phyloP scores from a whole-genome alignment of 129 eudicot genomes.

The Chrysanthemum seticuspe region DNA sequence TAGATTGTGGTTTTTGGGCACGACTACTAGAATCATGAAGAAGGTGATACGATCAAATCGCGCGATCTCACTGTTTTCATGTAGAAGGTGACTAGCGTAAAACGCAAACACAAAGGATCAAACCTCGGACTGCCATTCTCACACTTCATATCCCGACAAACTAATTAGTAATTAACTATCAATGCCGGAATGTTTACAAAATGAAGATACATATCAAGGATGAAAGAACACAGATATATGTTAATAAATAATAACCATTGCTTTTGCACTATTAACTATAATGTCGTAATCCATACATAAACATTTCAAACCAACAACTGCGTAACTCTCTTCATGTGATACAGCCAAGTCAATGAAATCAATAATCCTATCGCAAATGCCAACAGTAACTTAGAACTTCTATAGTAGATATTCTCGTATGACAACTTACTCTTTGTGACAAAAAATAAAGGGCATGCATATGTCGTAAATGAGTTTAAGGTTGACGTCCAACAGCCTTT shows the following conservation, averaged over 20 bases:
- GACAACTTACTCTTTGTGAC: constrained; percentile 8
- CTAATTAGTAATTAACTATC: no score
- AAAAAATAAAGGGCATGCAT: neutral
- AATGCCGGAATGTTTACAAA: no score
- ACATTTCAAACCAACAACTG: constrained; percentile 12
- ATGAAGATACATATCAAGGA: no score
- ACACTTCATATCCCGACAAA: no score
- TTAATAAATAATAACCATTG: neutral
- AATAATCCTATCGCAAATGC: neutral
- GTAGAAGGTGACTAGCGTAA: no score
- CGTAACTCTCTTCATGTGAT: neutral
- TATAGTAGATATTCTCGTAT: constrained; percentile 4
- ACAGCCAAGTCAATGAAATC: neutral
- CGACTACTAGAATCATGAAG: no score
- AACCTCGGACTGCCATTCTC: no score
- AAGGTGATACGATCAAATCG: no score
- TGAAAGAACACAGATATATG: no score
- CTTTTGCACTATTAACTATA: constrained; percentile 1
- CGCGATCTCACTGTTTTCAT: no score
- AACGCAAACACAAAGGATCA: no score
- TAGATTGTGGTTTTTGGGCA: no score
- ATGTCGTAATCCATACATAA: neutral
- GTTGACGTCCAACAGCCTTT: constrained; percentile 49
- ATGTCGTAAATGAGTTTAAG: constrained; percentile 2
- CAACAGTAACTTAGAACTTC: neutral